phyloP scores from a whole-genome alignment of 148 eudicot genomes.

The Rhododendron williamsianum region DNA sequence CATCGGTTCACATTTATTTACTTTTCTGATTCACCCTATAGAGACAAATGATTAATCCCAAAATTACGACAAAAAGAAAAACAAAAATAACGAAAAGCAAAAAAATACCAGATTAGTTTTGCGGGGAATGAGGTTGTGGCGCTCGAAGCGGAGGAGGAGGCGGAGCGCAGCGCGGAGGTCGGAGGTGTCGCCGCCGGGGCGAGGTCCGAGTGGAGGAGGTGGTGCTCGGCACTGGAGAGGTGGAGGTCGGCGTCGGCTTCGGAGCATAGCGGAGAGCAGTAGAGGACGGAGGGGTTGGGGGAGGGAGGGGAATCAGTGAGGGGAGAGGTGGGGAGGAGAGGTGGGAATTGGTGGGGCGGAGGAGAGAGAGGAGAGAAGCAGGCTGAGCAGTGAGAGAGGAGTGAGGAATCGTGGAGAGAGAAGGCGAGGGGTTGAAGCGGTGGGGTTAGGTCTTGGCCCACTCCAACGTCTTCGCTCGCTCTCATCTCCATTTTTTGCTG shows the following conservation, averaged over 20 bases:
- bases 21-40: too few relatives aligned
- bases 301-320: not conserved
- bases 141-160: slow-evolving; percentile 34
- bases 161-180: slow-evolving; percentile 70
- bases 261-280: slow-evolving; percentile 41
- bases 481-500: slow-evolving; percentile 39
- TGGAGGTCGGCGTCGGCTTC: slow-evolving; percentile 34
- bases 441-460: slow-evolving; percentile 37
- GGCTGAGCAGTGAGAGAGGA: slow-evolving; percentile 41
- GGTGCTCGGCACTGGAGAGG: slow-evolving; percentile 43
- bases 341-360: slow-evolving; percentile 24
- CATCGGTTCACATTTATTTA: too few relatives aligned
- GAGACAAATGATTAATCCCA: not conserved
- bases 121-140: not conserved
- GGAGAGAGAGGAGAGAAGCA: slow-evolving; percentile 28
- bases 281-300: slow-evolving; percentile 14
- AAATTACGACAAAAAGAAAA: too few relatives aligned
- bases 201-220: slow-evolving; percentile 29
- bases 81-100: too few relatives aligned
- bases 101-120: not conserved
- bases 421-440: slow-evolving; percentile 47
- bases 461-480: slow-evolving; percentile 26
- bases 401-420: slow-evolving; percentile 42
- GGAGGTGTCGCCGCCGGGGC: slow-evolving; percentile 31
- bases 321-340: slow-evolving; percentile 17